Base-by-base conservation (phyloP, 345 rosid species). In the Orychophragmus violaceus region DNA sequence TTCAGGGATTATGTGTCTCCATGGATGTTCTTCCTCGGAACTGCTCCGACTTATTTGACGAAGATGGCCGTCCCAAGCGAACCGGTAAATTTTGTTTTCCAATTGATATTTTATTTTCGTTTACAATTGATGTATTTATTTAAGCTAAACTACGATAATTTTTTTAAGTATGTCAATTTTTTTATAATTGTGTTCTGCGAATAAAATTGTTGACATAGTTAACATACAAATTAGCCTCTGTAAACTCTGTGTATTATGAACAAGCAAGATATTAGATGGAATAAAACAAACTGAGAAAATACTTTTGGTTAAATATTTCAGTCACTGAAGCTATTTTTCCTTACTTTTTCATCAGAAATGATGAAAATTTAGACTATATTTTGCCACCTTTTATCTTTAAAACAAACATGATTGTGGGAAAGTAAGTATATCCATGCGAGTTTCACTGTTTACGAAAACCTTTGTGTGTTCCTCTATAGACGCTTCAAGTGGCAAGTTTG, bases 61-160 rank as follows among this genome's bases (percentile, higher is more conserved):
- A 74, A 4, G 77, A 74, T 61, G 77, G 77, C 44, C 77, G 74
- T 60, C 74, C 74, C 29, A 74, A 61, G 27, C 56, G 74, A 53
- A 74, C 69, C 3, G 77, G 77, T 74, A 74, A 46, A 17, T 1
- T 54, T 17, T 44, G n/a, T 18, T 11, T 13, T 52, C 21, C 21
- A 52, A n/a, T 49, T 21, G 4, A 21, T 46, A 42, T 42, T 8
- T 18, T 3, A 18, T 9, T 18, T 19, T 45, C 11, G 6, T 28
- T 4, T 25, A 7, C 9, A 44, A 18, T 18, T 17, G 23, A 25
- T 25, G n/a, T n/a, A n/a, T n/a, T n/a, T n/a, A 8, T 44, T 45
- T 6, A 45, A 45, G 24, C 27, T 45, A 45, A 44, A 16, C 46
- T 44, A 17, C 8, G 17, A 8, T 18, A 44, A 44, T 5, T 3